Evolutionary conservation across 1,139 yeast genomes (phyloP), one percentile per base, ranked within the genome.

Genomic region (Scheffersomyces lignicola): DNA sequence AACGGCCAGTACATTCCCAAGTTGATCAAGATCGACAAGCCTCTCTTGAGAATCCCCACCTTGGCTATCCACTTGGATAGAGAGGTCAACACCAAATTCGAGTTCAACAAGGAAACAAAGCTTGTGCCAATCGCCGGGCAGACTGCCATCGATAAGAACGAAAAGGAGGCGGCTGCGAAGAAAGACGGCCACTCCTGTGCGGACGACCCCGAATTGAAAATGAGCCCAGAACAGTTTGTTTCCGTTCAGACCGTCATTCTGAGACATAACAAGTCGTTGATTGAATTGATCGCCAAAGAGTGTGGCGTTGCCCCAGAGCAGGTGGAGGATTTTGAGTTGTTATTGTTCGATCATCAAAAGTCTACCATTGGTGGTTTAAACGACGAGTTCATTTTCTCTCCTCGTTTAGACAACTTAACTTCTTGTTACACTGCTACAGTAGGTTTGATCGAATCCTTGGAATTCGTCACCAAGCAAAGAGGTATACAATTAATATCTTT

Each of bases 31-130:
- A 73, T 92, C 44, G 80, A 85, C 47, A 84, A 77, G 57, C 97
- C 98, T 1, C 62, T 92, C 39, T 70, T 92, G 52, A 79, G 96
- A 54, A 90, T 92, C 40, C 98, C 97, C 27, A 89, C 97, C 1
- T 71, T 92, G 56, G 98, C 98, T 12, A 90, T 92, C 44, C 98
- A 92, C 60, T 72, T 92, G 47, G 83, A 87, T 51, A 76, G 95
- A 45, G 87, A 78, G 27, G 87, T 80, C 31, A 80, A 81, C 52
- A 69, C 69, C 38, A 87, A 86, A 58, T 86, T 92, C 52, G 96
- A 88, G 55, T 87, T 89, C 63, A 88, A 92, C 65, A 84, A 80
- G 55, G 98, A 92, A 63, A 76, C 89, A 1, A 89, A 92, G 42
- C 65, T 92, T 52, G 68, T 81, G 29, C 98, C 98, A 16, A 83